Percentiles rank a stretch among this genome's conserved stretches.
phyloP scores from a whole-genome alignment of 345 rosid genomes.

The Acer campestre region DNA sequence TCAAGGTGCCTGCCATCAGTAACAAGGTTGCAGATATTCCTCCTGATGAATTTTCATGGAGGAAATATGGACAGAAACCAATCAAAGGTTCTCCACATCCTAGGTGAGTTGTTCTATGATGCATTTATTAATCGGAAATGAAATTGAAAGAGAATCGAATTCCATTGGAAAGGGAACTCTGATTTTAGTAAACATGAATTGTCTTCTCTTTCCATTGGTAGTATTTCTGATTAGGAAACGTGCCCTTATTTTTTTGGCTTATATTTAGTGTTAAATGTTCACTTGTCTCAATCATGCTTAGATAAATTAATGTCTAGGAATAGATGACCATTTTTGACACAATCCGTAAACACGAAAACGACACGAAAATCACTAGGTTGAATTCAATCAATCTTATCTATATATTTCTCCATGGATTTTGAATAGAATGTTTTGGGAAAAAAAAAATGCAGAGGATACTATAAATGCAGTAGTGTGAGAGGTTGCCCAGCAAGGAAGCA shows the following conservation, averaged over 20 bases:
- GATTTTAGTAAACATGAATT: too few relatives aligned
- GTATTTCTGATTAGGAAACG: too few relatives aligned
- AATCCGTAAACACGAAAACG: too few relatives aligned
- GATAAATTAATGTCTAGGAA: neutral
- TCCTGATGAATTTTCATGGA: conserved; percentile 86
- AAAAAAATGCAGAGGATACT: conserved; percentile 64
- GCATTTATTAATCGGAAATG: too few relatives aligned
- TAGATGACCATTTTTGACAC: neutral
- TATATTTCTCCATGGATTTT: too few relatives aligned
- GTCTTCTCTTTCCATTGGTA: too few relatives aligned
- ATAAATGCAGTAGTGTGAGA: conserved; percentile 78
- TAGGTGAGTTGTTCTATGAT: conserved; percentile 29
- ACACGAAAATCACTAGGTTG: neutral
- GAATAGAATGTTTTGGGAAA: neutral
- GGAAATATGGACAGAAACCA: conserved; percentile 86
- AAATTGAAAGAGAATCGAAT: too few relatives aligned
- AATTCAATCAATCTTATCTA: too few relatives aligned
- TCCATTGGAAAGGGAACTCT: too few relatives aligned
- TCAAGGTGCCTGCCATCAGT: conserved; percentile 86
- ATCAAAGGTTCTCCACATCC: conserved; percentile 88
- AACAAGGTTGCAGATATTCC: conserved; percentile 87
- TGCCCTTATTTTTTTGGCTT: neutral
- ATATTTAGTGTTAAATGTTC: neutral
- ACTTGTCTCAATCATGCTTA: conserved; percentile 5
- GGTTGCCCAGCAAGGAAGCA: conserved; percentile 92